Evolutionary conservation across 2,329 filamentous ascomycete genomes (phyloP).

Genomic region (Trichoderma koningii): DNA sequence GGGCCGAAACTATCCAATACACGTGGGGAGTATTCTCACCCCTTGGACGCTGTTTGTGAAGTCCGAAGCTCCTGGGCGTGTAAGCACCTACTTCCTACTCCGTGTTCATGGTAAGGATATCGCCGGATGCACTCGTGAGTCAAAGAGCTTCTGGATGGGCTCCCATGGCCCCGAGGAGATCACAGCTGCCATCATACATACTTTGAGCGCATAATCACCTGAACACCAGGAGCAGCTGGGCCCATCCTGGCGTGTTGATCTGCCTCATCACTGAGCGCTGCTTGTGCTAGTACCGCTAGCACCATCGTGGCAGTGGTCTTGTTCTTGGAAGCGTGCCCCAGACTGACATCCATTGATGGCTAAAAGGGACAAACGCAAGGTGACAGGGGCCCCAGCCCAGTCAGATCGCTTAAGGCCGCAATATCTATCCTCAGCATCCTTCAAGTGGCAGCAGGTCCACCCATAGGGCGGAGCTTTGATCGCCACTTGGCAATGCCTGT

Average conservation of each 20-base stretch:
- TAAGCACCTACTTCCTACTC: constrained; percentile 16
- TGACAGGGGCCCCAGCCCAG: constrained; percentile 8
- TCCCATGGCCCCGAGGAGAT: constrained; percentile 1
- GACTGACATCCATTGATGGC: background rate
- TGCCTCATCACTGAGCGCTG: background rate
- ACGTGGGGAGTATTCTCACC: background rate
- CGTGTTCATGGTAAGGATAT: background rate
- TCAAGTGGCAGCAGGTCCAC: constrained; percentile 19
- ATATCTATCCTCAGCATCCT: constrained; percentile 14
- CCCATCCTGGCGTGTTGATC: background rate
- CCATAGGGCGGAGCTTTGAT: constrained; percentile 25
- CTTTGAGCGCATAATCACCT: background rate
- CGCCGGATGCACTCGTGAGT: background rate
- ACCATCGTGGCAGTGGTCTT: too few species aligned
- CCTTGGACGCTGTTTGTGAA: background rate
- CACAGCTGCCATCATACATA: background rate
- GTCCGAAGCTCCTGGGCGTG: background rate
- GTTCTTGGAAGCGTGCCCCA: background rate
- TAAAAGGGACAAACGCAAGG: constrained; percentile 7
- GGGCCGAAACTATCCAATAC: constrained; percentile 1
- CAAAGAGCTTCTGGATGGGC: background rate
- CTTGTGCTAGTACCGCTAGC: too few species aligned
- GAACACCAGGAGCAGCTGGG: constrained; percentile 2
- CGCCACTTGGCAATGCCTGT: constrained; percentile 15
- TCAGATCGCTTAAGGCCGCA: constrained; percentile 19